Base-by-base conservation (phyloP, 306 rosid genomes). In the Fragaria nilgerrensis region DNA sequence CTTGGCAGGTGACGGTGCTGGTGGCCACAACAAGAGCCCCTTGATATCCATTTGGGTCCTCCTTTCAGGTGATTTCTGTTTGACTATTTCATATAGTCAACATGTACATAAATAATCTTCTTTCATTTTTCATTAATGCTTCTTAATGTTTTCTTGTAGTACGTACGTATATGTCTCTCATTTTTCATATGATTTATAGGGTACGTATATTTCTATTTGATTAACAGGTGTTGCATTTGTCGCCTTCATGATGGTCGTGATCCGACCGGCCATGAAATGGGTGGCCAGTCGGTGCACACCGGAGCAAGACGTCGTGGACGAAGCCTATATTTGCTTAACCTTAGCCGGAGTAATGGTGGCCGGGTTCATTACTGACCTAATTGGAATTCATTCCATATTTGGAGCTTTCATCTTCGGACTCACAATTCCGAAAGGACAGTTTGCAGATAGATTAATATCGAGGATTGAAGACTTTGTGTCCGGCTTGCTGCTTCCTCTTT, bases 381-480 rank as follows among this genome's bases (percentile, higher is more conserved):
- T 92, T 0, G 98, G 97, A 45, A 90, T 94, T 58, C 98, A 94
- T 32, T 77, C 97, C 0, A 90, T 94, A 25, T 92, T 94, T 55
- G 97, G 97, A 7, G 98, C 95, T 0, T 94, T 94, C 22, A 88
- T 94, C 0, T 94, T 89, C 53, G 97, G 97, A n/a, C 74, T 94
- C 34, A 86, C 95, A 1, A 82, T 94, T 5, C 97, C 97, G 1
- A 92, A 94, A 70, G 96, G 94, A 2, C 76, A 78, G 2, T 90
- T 92, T 0, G 86, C 93, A 0, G 90, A 86, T 64, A 83, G 86
- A 61, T 82, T 94, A 74, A 87, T 87, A 0, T 90, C 76, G 80
- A 90, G 93, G 74, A 94, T 89, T 0, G 98, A 94, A 72, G 98
- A 94, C 78, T 90, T 94, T 5, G 96, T 92, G 8, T 85, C 95